phyloP scores from a whole-genome alignment of 2,329 filamentous ascomycete genomes.

The Cercospora citrullina region DNA sequence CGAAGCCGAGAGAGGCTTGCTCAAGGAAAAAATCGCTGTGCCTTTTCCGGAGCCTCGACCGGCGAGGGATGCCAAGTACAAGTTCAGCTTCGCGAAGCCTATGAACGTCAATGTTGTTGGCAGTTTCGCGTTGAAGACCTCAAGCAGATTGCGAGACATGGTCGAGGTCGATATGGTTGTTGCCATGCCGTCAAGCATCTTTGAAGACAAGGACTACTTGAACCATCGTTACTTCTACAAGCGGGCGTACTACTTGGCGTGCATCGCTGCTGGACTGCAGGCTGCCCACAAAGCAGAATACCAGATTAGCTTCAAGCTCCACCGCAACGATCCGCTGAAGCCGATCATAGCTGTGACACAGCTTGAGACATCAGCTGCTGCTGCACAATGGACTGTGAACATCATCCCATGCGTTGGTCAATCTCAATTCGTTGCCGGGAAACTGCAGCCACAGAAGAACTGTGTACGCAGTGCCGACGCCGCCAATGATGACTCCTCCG shows the following conservation, averaged over 20 bases:
- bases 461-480: constrained; percentile 59
- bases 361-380: constrained; percentile 16
- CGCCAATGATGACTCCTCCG: constrained; percentile 44
- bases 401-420: constrained; percentile 74
- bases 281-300: constrained; percentile 63
- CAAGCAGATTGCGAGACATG: constrained; percentile 57
- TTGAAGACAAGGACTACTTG: constrained; percentile 92
- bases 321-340: constrained; percentile 53
- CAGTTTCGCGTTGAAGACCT: constrained; percentile 77
- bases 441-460: constrained; percentile 69
- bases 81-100: constrained; percentile 74
- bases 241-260: constrained; percentile 85
- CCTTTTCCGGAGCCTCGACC: constrained; percentile 85
- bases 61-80: constrained; percentile 74
- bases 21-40: constrained; percentile 69
- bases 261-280: constrained; percentile 70
- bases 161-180: constrained; percentile 78
- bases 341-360: constrained; percentile 61
- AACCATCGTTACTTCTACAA: constrained; percentile 95
- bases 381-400: constrained; percentile 61
- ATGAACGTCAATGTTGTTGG: constrained; percentile 82
- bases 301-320: constrained; percentile 31
- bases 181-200: constrained; percentile 74
- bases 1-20: constrained; percentile 67
- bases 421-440: constrained; percentile 67